Evolutionary conservation across 1,284 basidiomycete species (phyloP).

Genomic region (Puccinia horiana): DNA sequence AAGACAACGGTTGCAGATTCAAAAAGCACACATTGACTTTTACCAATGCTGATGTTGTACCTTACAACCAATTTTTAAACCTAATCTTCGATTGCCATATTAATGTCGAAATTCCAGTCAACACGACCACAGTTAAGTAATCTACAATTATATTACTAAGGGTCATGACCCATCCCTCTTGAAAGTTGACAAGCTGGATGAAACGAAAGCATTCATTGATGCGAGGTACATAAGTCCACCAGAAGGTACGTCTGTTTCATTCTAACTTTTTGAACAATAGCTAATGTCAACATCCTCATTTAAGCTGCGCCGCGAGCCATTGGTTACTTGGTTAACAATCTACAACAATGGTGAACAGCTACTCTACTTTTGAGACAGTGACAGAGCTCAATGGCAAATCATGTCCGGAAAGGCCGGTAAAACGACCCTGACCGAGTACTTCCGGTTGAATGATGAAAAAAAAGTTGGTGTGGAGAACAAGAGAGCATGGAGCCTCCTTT

Average conservation of each 20-base stretch:
- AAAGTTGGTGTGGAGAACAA: background rate
- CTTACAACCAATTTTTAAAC: no score
- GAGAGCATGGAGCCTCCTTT: background rate
- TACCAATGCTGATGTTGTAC: constrained; percentile 64
- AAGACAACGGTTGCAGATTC: constrained; percentile 58
- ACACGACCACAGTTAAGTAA: constrained; percentile 61
- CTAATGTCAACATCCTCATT: background rate
- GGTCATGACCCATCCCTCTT: constrained; percentile 59
- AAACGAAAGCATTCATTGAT: constrained; percentile 58
- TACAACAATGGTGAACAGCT: background rate
- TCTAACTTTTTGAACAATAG: no score
- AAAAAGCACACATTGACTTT: constrained; percentile 57
- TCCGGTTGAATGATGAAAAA: background rate
- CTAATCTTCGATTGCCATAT: no score
- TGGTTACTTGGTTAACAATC: background rate
- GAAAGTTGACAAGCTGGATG: constrained; percentile 53
- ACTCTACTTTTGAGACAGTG: background rate
- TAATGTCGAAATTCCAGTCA: no score
- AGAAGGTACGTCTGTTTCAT: no score
- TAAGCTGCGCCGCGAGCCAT: background rate
- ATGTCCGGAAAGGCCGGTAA: background rate
- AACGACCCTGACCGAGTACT: background rate
- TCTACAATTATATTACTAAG: constrained; percentile 64
- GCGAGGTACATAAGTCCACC: background rate
- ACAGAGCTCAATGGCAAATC: no score